These are phyloP conservation scores for Candida fluviatilis DNA, from an alignment of 805 yeast genomes.

Conservation along the genomic window DNA sequence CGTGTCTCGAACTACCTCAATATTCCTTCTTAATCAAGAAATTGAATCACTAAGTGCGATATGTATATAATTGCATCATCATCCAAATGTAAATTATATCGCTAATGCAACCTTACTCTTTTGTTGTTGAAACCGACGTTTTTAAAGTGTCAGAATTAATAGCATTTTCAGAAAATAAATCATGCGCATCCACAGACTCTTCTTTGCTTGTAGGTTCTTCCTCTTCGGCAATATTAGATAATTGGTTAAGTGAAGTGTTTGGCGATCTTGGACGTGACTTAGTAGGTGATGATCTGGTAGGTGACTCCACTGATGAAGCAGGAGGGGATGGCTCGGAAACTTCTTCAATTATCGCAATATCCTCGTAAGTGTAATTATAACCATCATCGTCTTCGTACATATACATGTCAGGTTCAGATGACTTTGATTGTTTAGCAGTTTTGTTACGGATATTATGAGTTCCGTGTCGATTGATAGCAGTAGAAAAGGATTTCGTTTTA, in stretches of 20 bases:
- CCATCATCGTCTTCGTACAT: slow-evolving; percentile 11
- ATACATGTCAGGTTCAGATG: neutral
- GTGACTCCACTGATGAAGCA: neutral
- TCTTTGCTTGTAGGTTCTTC: slow-evolving; percentile 1
- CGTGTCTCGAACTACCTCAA: too few species aligned
- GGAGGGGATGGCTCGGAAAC: neutral
- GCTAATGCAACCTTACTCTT: slow-evolving; percentile 1
- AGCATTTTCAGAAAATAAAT: neutral
- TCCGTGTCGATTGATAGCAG: slow-evolving; percentile 1
- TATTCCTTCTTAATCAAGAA: too few species aligned
- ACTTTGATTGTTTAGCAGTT: neutral
- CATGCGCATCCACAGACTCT: neutral
- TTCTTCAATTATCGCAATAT: neutral
- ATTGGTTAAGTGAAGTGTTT: neutral
- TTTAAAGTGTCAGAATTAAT: slow-evolving; percentile 1
- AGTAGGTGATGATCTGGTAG: neutral
- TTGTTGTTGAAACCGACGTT: slow-evolving; percentile 1
- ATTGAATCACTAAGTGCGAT: too few species aligned
- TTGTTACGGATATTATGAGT: slow-evolving; percentile 3
- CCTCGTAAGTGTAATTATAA: slow-evolving; percentile 6
- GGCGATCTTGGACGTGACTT: neutral
- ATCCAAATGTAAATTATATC: too few species aligned
- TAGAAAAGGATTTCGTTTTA: slow-evolving; percentile 3
- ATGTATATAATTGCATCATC: too few species aligned
- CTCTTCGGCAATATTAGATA: slow-evolving; percentile 3